Evolutionary conservation across 129 eudicot species (phyloP).

Genomic region (Apium graveolens): DNA sequence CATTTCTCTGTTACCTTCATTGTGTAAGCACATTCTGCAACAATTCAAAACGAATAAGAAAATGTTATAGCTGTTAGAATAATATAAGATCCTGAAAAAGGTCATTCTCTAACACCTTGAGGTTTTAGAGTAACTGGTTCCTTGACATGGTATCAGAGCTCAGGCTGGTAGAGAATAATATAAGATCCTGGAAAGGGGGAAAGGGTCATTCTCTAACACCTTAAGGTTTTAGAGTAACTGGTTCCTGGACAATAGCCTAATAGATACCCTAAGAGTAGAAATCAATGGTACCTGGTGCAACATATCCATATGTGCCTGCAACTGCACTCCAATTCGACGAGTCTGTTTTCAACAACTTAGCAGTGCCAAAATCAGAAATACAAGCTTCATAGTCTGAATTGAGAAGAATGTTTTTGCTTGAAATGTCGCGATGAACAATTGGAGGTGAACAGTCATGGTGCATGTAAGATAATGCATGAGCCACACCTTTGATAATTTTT

Average conservation of each 20-base stretch:
- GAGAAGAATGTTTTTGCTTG: conserved; percentile 1
- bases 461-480: conserved; percentile 4
- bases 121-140: no score
- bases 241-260: no score
- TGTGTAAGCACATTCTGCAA: conserved; percentile 20
- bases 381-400: not conserved
- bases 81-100: no score
- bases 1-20: conserved; percentile 16
- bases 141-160: no score
- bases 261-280: not conserved
- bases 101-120: no score
- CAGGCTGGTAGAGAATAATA: no score
- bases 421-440: conserved; percentile 4
- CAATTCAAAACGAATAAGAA: not conserved
- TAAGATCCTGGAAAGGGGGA: no score
- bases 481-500: conserved; percentile 3
- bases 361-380: not conserved
- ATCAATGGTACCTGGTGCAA: not conserved
- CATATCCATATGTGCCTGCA: not conserved
- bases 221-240: no score
- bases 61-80: not conserved
- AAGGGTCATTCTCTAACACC: no score
- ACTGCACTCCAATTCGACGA: not conserved
- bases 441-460: conserved; percentile 3
- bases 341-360: not conserved